These are phyloP conservation scores for Isoetes engelmannii DNA, from an alignment of 83 land plant genomes.

Conservation along the genomic window DNA sequence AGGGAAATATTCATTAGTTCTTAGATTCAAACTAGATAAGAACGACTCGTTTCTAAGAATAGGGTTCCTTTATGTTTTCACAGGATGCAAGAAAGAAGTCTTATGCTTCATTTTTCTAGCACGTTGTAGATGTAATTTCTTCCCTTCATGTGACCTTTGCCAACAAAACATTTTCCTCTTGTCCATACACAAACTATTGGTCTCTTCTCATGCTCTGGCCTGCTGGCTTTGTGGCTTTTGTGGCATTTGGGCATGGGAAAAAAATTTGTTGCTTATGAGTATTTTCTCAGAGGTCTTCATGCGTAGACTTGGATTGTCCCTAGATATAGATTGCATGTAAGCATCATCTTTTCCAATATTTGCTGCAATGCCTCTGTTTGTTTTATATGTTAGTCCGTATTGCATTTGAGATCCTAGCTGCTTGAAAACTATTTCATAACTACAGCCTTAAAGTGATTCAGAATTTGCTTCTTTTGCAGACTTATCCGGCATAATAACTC, in stretches of 20 bases:
- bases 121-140: slow-evolving; percentile 56
- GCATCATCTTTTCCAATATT: neutral
- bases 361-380: no score
- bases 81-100: slow-evolving; percentile 48
- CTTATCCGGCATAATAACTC: neutral
- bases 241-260: slow-evolving; percentile 54
- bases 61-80: no score
- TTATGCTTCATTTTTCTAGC: slow-evolving; percentile 83
- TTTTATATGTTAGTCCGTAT: slow-evolving; percentile 40
- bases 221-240: slow-evolving; percentile 18
- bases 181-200: slow-evolving; percentile 35
- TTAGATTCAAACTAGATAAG: no score
- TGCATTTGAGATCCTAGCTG: neutral
- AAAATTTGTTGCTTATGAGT: slow-evolving; percentile 46
- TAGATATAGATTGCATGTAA: slow-evolving; percentile 73
- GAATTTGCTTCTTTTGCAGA: neutral
- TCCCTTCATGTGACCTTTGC: slow-evolving; percentile 57
- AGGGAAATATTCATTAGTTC: no score
- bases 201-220: slow-evolving; percentile 45
- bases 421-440: neutral
- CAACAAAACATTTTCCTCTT: slow-evolving; percentile 41
- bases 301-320: slow-evolving; percentile 75
- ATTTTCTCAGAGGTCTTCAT: slow-evolving; percentile 40
- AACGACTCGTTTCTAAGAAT: no score
- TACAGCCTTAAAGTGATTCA: neutral